phyloP scores from a whole-genome alignment of 2,329 filamentous ascomycete species.

The Alternaria rosae region DNA sequence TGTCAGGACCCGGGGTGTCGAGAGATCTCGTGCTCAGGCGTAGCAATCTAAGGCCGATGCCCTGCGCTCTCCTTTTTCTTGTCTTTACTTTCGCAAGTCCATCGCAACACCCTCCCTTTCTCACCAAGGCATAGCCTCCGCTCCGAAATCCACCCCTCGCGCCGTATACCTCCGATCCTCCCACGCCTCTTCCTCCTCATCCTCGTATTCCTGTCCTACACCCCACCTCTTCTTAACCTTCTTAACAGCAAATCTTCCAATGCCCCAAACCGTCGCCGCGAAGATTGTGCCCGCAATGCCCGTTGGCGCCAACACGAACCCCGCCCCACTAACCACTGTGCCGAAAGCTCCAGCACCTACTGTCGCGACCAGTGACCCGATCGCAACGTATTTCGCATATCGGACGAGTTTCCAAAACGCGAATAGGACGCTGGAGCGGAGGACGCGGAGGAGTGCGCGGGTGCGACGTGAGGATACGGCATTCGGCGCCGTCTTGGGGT shows the following conservation, averaged over 20 bases:
- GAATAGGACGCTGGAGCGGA: conserved; percentile 51
- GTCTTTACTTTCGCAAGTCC: background rate
- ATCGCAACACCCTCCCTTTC: background rate
- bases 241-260: conserved; percentile 47
- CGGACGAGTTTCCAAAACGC: conserved; percentile 53
- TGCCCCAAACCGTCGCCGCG: conserved; percentile 50
- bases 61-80: background rate
- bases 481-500: conserved; percentile 39
- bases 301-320: conserved; percentile 53
- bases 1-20: background rate
- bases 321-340: conserved; percentile 48
- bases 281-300: conserved; percentile 50
- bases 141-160: conserved; percentile 20
- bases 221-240: conserved; percentile 42
- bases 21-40: background rate
- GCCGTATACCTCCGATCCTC: conserved; percentile 23
- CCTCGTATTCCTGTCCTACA: conserved; percentile 26
- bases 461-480: conserved; percentile 48
- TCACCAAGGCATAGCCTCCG: conserved; percentile 35
- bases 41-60: background rate
- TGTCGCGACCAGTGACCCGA: conserved; percentile 51
- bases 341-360: conserved; percentile 50
- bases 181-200: conserved; percentile 29
- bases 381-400: conserved; percentile 55
- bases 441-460: conserved; percentile 48